Conservation (phyloP, 495 filamentous ascomycete genomes). For the Cercophora newfieldiana region DNA sequence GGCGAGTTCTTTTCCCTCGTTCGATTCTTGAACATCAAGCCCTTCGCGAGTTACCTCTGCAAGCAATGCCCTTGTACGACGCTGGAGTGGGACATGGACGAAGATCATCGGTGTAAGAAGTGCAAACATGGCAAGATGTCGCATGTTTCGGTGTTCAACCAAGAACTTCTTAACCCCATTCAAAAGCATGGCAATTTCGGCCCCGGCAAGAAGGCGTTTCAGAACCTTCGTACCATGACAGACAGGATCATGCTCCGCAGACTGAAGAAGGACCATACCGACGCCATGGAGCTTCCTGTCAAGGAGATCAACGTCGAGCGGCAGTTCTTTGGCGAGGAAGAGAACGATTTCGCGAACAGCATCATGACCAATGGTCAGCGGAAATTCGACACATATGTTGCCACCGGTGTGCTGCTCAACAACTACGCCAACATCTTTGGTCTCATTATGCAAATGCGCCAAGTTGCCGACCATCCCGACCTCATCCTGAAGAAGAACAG, state of each 20-base stretch:
- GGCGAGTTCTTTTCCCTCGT: conserved; percentile 96
- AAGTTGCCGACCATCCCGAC: conserved; percentile 94
- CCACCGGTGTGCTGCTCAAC: conserved; percentile 90
- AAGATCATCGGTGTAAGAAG: conserved; percentile 62
- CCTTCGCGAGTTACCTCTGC: conserved; percentile 93
- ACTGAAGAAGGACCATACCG: conserved; percentile 86
- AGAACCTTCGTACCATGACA: conserved; percentile 80
- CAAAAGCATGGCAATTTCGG: conserved; percentile 53
- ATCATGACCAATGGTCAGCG: conserved; percentile 89
- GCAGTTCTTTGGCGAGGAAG: conserved; percentile 93
- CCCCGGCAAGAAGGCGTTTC: conserved; percentile 63
- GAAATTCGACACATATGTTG: conserved; percentile 92
- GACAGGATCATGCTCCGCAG: conserved; percentile 92
- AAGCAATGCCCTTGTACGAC: conserved; percentile 75
- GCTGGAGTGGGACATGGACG: conserved; percentile 79
- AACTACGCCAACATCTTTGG: conserved; percentile 92
- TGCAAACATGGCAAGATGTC: conserved; percentile 71
- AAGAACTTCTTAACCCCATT: conserved; percentile 86
- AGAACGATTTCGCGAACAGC: conserved; percentile 90
- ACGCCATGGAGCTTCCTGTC: conserved; percentile 90
- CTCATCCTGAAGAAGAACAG: conserved; percentile 84
- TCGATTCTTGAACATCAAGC: conserved; percentile 81
- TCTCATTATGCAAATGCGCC: conserved; percentile 96
- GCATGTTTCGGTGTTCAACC: conserved; percentile 94
- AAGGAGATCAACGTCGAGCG: conserved; percentile 91